Percentiles rank a stretch among this genome's conserved stretches.
Evolutionary conservation across 495 filamentous ascomycete species (phyloP).

Genomic region (Wilcoxina mikolae): DNA sequence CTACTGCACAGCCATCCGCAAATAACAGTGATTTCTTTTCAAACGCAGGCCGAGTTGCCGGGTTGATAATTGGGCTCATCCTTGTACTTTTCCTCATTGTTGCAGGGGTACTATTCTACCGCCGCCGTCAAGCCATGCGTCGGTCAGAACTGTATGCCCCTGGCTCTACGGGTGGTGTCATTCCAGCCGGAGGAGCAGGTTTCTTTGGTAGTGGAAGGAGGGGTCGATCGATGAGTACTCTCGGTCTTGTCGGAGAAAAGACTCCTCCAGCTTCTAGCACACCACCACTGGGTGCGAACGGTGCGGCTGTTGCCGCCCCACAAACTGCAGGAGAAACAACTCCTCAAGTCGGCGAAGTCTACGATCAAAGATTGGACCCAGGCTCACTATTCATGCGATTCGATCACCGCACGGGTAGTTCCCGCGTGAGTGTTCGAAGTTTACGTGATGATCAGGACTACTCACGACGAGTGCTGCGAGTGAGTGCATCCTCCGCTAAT

Average conservation of each 20-base stretch:
- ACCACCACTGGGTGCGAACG: slow-evolving; percentile 1
- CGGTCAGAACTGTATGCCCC: background rate
- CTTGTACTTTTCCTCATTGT: slow-evolving; percentile 21
- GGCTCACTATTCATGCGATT: slow-evolving; percentile 25
- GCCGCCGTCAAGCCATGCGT: slow-evolving; percentile 11
- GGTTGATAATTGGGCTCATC: slow-evolving; percentile 30
- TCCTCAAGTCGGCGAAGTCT: slow-evolving; percentile 8
- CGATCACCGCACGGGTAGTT: slow-evolving; percentile 28
- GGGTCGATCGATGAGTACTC: slow-evolving; percentile 26
- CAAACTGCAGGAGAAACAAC: slow-evolving; percentile 7
- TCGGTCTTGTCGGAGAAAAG: slow-evolving; percentile 21
- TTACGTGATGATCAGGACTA: slow-evolving; percentile 27
- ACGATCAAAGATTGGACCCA: slow-evolving; percentile 27
- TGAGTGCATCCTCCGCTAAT: slow-evolving; percentile 10
- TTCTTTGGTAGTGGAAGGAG: slow-evolving; percentile 20
- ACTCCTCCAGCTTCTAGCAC: slow-evolving; percentile 1
- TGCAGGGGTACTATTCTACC: slow-evolving; percentile 22
- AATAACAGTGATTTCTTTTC: slow-evolving; percentile 19
- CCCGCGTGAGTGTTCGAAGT: slow-evolving; percentile 28
- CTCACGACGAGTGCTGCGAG: slow-evolving; percentile 25
- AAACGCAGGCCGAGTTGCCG: slow-evolving; percentile 26
- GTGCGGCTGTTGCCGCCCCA: background rate
- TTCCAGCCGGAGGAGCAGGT: slow-evolving; percentile 18
- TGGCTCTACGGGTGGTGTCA: slow-evolving; percentile 2
- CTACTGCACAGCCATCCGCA: too few relatives aligned